Evolutionary conservation across 2,329 filamentous ascomycete genomes (phyloP).

Genomic region (Xylariaceae sp.): DNA sequence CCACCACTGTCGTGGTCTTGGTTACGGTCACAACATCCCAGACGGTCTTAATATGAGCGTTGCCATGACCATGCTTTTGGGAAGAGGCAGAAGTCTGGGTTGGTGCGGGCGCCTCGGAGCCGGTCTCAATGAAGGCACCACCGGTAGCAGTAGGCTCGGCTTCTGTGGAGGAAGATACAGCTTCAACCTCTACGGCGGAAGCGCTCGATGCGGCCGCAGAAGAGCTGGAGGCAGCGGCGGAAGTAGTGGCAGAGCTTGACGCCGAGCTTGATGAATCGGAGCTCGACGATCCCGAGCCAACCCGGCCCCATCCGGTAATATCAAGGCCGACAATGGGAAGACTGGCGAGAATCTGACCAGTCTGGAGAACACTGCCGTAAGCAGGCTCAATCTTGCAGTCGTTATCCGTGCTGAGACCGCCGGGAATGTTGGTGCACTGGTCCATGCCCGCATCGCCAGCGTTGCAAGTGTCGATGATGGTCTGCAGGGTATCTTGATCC

Average conservation of each 20-base stretch:
- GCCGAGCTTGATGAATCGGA: background rate
- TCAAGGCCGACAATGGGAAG: conserved; percentile 58
- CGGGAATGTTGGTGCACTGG: conserved; percentile 56
- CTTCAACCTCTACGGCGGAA: conserved; percentile 11
- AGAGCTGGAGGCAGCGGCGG: conserved; percentile 12
- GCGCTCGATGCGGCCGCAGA: background rate
- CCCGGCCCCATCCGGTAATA: conserved; percentile 47
- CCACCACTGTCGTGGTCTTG: conserved; percentile 22
- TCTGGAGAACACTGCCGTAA: conserved; percentile 44
- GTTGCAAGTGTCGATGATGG: conserved; percentile 66
- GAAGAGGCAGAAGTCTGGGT: conserved; percentile 7
- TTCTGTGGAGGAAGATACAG: conserved; percentile 7
- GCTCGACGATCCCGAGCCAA: conserved; percentile 23
- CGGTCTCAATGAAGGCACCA: background rate
- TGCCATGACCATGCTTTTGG: conserved; percentile 10
- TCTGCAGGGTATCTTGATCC: conserved; percentile 63
- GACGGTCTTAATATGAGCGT: conserved; percentile 37
- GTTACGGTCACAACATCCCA: conserved; percentile 48
- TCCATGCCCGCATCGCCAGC: conserved; percentile 59
- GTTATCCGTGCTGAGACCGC: conserved; percentile 47
- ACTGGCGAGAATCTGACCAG: conserved; percentile 36
- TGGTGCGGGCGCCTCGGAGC: conserved; percentile 3
- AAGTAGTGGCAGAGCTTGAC: background rate
- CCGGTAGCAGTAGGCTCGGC: background rate
- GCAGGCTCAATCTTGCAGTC: conserved; percentile 51